Evolutionary conservation across 2,329 filamentous ascomycete species (phyloP).

Genomic region (Beauveria sp.): DNA sequence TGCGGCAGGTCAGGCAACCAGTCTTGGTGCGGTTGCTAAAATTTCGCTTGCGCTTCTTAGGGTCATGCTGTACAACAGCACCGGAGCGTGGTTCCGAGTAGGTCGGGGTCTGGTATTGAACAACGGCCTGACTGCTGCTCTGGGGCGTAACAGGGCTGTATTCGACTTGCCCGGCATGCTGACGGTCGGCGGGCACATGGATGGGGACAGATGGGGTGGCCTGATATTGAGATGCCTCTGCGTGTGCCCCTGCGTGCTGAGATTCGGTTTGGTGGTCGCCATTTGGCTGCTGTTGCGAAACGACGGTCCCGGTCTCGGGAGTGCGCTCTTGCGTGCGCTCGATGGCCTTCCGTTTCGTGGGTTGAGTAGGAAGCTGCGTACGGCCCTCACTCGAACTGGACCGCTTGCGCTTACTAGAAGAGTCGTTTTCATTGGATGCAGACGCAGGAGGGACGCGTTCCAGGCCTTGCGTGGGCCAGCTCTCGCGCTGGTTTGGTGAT

Average conservation of each 20-base stretch:
- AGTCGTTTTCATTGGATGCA: slow-evolving; percentile 38
- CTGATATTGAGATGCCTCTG: slow-evolving; percentile 35
- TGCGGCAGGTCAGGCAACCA: slow-evolving; percentile 84
- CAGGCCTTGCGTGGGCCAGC: slow-evolving; percentile 32
- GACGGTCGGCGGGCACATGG: slow-evolving; percentile 29
- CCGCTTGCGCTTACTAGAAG: slow-evolving; percentile 59
- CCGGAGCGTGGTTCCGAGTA: slow-evolving; percentile 45
- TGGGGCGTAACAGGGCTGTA: slow-evolving; percentile 36
- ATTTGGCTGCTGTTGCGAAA: slow-evolving; percentile 23
- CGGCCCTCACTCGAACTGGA: slow-evolving; percentile 52
- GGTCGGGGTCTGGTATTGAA: slow-evolving; percentile 29
- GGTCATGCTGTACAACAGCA: slow-evolving; percentile 47
- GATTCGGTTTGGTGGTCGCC: slow-evolving; percentile 39
- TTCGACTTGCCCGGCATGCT: slow-evolving; percentile 42
- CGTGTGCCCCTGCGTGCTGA: slow-evolving; percentile 34
- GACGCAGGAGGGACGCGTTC: slow-evolving; percentile 36
- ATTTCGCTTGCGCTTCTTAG: slow-evolving; percentile 66
- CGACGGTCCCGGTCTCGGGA: slow-evolving; percentile 35
- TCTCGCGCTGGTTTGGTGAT: slow-evolving; percentile 28
- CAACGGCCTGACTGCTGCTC: slow-evolving; percentile 34
- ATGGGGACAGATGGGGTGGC: slow-evolving; percentile 12
- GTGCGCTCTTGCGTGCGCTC: slow-evolving; percentile 22
- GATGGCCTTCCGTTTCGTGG: slow-evolving; percentile 21
- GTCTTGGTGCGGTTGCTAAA: slow-evolving; percentile 97
- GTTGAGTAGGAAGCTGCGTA: slow-evolving; percentile 24